These are phyloP conservation scores for Penicillium capsulatum DNA, from an alignment of 2,329 filamentous ascomycete species.

Conservation along the genomic window DNA sequence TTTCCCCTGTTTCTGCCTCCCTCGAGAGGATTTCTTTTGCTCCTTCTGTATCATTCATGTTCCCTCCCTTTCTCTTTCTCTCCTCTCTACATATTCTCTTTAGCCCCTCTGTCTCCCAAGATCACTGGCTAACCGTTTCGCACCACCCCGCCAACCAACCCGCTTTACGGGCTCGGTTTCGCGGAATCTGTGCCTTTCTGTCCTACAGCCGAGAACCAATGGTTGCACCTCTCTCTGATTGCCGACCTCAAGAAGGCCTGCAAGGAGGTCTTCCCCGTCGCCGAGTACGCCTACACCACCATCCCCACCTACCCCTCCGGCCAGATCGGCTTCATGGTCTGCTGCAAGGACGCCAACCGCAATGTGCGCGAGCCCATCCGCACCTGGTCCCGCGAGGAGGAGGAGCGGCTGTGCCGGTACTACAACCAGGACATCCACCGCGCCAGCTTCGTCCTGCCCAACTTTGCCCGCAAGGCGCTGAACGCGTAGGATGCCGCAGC, in stretches of 20 bases:
- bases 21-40: conserved; percentile 56
- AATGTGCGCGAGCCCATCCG: conserved; percentile 83
- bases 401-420: conserved; percentile 90
- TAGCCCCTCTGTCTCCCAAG: conserved; percentile 9
- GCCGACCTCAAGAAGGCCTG: conserved; percentile 93
- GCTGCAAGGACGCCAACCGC: conserved; percentile 84
- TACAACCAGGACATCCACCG: conserved; percentile 97
- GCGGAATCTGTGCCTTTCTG: conserved; percentile 25
- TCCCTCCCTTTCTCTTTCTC: conserved; percentile 9
- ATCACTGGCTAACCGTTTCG: conserved; percentile 23
- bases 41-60: conserved; percentile 31
- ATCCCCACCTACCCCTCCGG: conserved; percentile 98
- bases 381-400: conserved; percentile 77
- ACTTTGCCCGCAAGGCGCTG: conserved; percentile 76
- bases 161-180: conserved; percentile 29
- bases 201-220: conserved; percentile 87
- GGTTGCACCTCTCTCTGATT: conserved; percentile 94
- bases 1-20: too few species aligned
- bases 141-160: conserved; percentile 30
- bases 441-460: conserved; percentile 88
- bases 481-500: conserved; percentile 18
- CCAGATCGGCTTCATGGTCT: conserved; percentile 99
- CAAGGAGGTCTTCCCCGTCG: conserved; percentile 93
- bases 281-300: conserved; percentile 96
- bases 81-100: conserved; percentile 2